These are phyloP conservation scores for Paramecium caudatum DNA, from an alignment of 73 alveolate species.

Conservation along the genomic window DNA sequence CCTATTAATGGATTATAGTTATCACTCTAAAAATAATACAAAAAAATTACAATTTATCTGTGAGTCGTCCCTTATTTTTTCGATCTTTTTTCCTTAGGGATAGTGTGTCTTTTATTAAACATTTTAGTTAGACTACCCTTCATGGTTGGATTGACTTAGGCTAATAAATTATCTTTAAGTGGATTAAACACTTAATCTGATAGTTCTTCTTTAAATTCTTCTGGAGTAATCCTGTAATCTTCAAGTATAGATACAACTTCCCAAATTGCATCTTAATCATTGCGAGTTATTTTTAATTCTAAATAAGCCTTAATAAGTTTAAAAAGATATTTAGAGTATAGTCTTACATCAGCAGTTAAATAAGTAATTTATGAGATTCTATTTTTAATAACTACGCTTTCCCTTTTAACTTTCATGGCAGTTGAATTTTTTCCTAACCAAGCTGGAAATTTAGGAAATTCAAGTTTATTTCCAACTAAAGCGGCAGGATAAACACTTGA, in stretches of 20 bases:
- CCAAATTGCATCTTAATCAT: constrained; percentile 74
- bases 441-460: constrained; percentile 95
- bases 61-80: not conserved
- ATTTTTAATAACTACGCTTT: constrained; percentile 83
- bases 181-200: constrained; percentile 77
- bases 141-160: constrained; percentile 28
- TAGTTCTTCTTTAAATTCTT: constrained; percentile 91
- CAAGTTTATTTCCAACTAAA: constrained; percentile 71
- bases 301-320: constrained; percentile 78
- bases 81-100: constrained; percentile 31
- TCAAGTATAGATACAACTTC: constrained; percentile 80
- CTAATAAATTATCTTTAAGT: constrained; percentile 54
- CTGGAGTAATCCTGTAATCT: constrained; percentile 83
- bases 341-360: constrained; percentile 76
- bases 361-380: constrained; percentile 81
- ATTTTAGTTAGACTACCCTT: constrained; percentile 74
- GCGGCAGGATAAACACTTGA: constrained; percentile 87
- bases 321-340: constrained; percentile 74
- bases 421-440: constrained; percentile 93
- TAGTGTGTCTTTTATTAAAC: constrained; percentile 69
- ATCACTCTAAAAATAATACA: not conserved
- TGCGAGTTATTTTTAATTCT: constrained; percentile 73
- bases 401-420: constrained; percentile 85
- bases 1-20: constrained; percentile 62
- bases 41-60: not conserved